Percentiles rank a stretch among this genome's conserved stretches.
phyloP scores from a whole-genome alignment of 495 filamentous ascomycete species.

The Trichoderma reesei region DNA sequence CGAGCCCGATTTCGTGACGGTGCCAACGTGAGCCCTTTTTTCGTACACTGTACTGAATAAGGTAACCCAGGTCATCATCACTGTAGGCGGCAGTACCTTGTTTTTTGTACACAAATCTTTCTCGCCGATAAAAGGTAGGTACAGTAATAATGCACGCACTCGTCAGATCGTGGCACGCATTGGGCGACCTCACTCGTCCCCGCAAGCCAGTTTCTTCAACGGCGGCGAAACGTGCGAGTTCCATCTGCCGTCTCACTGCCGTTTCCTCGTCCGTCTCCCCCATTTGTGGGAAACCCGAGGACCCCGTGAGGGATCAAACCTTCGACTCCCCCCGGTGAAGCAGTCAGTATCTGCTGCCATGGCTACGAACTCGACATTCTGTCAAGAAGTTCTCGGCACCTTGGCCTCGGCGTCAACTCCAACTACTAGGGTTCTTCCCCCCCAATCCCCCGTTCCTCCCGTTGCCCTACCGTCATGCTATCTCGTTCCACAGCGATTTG shows the following conservation, averaged over 20 bases:
- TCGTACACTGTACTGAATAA: no score
- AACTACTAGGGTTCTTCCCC: slow-evolving; percentile 6
- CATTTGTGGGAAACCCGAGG: no score
- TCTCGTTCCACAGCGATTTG: slow-evolving; percentile 4
- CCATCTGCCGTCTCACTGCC: no score
- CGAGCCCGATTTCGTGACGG: not conserved
- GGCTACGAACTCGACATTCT: no score
- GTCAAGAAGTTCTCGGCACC: not conserved
- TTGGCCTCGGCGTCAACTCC: not conserved
- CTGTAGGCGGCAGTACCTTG: no score
- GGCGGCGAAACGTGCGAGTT: not conserved
- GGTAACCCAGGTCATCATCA: no score
- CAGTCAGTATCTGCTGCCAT: no score
- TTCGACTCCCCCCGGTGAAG: no score
- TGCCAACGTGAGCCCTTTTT: not conserved
- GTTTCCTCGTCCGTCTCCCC: no score
- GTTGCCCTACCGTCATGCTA: slow-evolving; percentile 1
- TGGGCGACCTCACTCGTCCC: not conserved
- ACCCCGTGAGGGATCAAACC: no score
- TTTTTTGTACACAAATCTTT: no score
- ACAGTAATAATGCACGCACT: not conserved
- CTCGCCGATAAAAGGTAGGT: no score
- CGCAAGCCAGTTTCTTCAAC: not conserved
- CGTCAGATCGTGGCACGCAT: not conserved
- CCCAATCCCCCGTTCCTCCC: slow-evolving; percentile 4